Percentiles rank a stretch among this genome's conserved stretches.
phyloP scores from a whole-genome alignment of 78 protist species.

The Dictyostelium brefeldianum region DNA sequence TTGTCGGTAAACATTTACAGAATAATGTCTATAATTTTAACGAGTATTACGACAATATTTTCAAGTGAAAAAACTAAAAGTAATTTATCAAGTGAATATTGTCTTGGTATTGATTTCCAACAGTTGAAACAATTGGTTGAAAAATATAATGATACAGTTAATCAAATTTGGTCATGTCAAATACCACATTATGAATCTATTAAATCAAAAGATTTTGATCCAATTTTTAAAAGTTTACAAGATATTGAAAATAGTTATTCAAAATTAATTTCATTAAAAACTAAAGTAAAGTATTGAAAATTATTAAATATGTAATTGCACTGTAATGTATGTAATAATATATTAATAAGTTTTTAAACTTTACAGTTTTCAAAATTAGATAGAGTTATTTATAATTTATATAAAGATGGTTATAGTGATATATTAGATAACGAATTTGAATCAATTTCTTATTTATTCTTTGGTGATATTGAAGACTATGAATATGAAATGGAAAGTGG shows the following conservation, averaged over 20 bases:
- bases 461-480: slow-evolving; percentile 22
- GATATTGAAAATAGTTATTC: slow-evolving; percentile 61
- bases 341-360: too few relatives aligned
- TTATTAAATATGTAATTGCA: too few relatives aligned
- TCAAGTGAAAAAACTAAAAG: slow-evolving; percentile 34
- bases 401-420: slow-evolving; percentile 55
- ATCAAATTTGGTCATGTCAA: slow-evolving; percentile 26
- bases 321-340: too few relatives aligned
- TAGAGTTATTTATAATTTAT: slow-evolving; percentile 54
- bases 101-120: slow-evolving; percentile 48
- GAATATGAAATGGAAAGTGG: slow-evolving; percentile 11
- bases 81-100: slow-evolving; percentile 53
- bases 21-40: slow-evolving; percentile 36
- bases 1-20: background rate
- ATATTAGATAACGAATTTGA: slow-evolving; percentile 32
- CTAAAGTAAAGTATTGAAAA: too few relatives aligned
- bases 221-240: slow-evolving; percentile 51
- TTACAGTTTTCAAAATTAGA: slow-evolving; percentile 55
- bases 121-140: slow-evolving; percentile 33
- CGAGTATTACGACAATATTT: slow-evolving; percentile 48
- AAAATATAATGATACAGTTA: slow-evolving; percentile 46
- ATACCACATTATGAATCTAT: slow-evolving; percentile 24
- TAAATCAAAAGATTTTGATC: slow-evolving; percentile 50
- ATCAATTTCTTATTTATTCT: slow-evolving; percentile 27
- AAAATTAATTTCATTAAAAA: slow-evolving; percentile 56